Base-by-base conservation (phyloP, 768 basidiomycete genomes). In the Hygrophoropsis aurantiaca region DNA sequence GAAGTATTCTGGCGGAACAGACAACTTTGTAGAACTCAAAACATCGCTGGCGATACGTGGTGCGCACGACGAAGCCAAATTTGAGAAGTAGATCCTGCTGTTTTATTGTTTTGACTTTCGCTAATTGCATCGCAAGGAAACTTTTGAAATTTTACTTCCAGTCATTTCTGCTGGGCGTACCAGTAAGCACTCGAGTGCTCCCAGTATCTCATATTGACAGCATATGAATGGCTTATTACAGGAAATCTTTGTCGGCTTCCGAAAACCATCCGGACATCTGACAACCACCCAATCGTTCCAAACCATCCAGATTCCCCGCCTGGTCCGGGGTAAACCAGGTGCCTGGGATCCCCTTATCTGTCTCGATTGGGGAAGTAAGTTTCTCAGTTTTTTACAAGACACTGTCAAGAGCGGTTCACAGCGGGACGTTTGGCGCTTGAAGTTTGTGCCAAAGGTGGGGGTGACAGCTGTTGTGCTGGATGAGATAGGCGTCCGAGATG, bases 131-230 rank as follows among this genome's bases (percentile, higher is more conserved):
- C n/a, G 33, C 42, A 60, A 92, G 88, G 64, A 94, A 94, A 61
- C 70, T 94, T n/a, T 79, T 94, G 48, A 93, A 90, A 59, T 91
- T 91, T 66, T 94, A 93, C 72, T 81, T 92, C 50, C 92, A 94
- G 59, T 93, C 90, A 1, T 94, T 91, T 65, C 77, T 94, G 21
- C 79, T 94, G 44, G 93, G 92, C 40, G 90, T 94, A n/a, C 92
- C 91, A 18, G 87, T 87, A 62, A 56, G 84, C 64, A 26, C 10
- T 42, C 42, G 39, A 19, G 15, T 26, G 36, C 13, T 11, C 30
- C 42, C 6, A n/a, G n/a, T 39, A 35, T 27, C 6, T 15, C 34
- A 5, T 18, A 36, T 41, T 53, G 6, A 32, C 15, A 46, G 24
- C 33, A 40, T 27, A 48, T 47, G 10, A 42, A 23, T 44, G 26